Evolutionary conservation across 805 yeast genomes (phyloP).

Genomic region (Candida quercuum): DNA sequence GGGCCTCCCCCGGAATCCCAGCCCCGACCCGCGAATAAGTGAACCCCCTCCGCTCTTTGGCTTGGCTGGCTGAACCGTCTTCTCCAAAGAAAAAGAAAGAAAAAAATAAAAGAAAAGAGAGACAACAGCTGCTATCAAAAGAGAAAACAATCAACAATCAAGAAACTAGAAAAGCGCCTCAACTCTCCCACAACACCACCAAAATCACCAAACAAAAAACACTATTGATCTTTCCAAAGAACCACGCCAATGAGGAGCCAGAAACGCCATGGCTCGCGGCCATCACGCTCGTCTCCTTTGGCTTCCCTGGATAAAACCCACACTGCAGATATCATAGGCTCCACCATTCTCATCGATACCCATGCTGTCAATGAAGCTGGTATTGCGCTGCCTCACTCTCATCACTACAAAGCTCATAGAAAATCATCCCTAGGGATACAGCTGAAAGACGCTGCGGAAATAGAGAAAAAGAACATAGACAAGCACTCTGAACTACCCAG

Average conservation of each 20-base stretch:
- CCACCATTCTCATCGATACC: not conserved
- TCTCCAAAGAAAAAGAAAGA: not conserved
- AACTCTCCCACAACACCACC: too few species aligned
- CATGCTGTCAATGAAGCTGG: not conserved
- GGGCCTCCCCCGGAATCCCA: too few species aligned
- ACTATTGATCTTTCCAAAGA: not conserved
- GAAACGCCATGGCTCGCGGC: not conserved
- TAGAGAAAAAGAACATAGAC: slow-evolving; percentile 2
- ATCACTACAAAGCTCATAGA: not conserved
- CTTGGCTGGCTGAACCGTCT: too few species aligned
- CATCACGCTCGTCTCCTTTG: not conserved
- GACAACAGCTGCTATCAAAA: not conserved
- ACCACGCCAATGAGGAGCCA: not conserved
- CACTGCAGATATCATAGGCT: not conserved
- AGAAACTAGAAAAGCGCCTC: too few species aligned
- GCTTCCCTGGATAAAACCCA: not conserved
- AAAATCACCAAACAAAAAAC: not conserved
- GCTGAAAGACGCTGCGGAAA: not conserved
- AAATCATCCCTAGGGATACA: not conserved
- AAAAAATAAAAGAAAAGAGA: too few species aligned
- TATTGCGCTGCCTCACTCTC: not conserved
- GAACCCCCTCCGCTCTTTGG: too few species aligned
- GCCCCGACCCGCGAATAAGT: too few species aligned
- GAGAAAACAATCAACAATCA: too few species aligned
- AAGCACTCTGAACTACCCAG: not conserved